Evolutionary conservation across 148 eudicot genomes (phyloP).

Genomic region (Rhododendron kiyosumense): DNA sequence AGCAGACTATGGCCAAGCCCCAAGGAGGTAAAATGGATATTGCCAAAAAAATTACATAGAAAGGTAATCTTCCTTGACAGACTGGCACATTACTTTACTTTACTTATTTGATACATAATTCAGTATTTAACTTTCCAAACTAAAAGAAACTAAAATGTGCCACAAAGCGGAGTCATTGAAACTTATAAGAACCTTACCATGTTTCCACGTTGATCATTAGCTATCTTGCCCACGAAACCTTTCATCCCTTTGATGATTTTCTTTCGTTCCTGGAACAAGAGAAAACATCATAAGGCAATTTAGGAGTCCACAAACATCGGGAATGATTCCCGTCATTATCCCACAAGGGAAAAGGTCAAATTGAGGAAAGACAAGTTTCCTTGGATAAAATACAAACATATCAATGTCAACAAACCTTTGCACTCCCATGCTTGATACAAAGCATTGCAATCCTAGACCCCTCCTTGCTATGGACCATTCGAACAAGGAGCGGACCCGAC

Average conservation of each 20-base stretch:
- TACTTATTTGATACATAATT: background rate
- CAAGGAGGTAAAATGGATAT: background rate
- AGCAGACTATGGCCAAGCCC: background rate
- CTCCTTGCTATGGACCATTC: constrained; percentile 80
- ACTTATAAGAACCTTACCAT: constrained; percentile 43
- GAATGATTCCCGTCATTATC: background rate
- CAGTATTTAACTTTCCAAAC: background rate
- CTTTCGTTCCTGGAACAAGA: constrained; percentile 64
- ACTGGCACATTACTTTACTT: background rate
- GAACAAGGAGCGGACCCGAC: constrained; percentile 66
- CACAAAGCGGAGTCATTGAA: background rate
- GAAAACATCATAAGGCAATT: constrained; percentile 11
- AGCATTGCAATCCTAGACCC: constrained; percentile 81
- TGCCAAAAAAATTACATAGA: background rate
- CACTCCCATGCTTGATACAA: constrained; percentile 82
- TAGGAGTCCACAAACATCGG: constrained; percentile 2
- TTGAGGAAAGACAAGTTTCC: background rate
- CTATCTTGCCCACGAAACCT: constrained; percentile 62
- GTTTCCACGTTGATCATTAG: constrained; percentile 62
- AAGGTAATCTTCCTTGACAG: background rate
- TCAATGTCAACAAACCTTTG: constrained; percentile 56
- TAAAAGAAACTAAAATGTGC: background rate
- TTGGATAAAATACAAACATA: background rate
- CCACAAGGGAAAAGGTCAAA: background rate
- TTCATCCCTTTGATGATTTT: constrained; percentile 83